These are phyloP conservation scores for Pulicaria dysenterica DNA, from an alignment of 129 eudicot species.

Conservation along the genomic window DNA sequence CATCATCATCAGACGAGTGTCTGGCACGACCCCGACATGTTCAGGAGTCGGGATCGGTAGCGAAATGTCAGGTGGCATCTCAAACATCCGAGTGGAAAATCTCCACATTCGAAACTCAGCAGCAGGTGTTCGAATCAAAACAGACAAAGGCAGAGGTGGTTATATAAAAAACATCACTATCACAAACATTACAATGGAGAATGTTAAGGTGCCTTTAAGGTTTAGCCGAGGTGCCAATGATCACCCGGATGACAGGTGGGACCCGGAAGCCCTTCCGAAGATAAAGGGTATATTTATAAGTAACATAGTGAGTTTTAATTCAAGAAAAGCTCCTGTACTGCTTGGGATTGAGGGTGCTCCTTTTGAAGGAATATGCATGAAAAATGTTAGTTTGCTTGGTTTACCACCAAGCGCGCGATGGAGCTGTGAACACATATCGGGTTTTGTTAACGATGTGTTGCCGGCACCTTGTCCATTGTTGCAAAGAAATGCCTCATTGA, in stretches of 20 bases:
- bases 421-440: constrained; percentile 78
- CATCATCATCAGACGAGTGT: constrained; percentile 76
- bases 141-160: constrained; percentile 96
- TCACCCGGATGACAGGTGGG: constrained; percentile 86
- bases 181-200: constrained; percentile 66
- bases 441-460: constrained; percentile 57
- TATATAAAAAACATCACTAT: constrained; percentile 74
- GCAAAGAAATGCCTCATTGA: constrained; percentile 49
- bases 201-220: constrained; percentile 86
- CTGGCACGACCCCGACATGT: constrained; percentile 97
- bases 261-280: constrained; percentile 74
- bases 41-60: constrained; percentile 98
- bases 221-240: constrained; percentile 92
- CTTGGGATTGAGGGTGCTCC: constrained; percentile 81
- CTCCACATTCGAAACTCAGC: constrained; percentile 77
- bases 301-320: constrained; percentile 61
- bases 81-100: constrained; percentile 65
- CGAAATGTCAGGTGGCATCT: constrained; percentile 96
- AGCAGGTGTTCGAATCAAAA: constrained; percentile 86
- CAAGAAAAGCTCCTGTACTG: constrained; percentile 71
- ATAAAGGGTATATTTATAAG: constrained; percentile 65
- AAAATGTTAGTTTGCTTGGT: constrained; percentile 65
- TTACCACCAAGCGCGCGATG: constrained; percentile 55
- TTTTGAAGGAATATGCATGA: constrained; percentile 79
- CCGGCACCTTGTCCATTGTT: constrained; percentile 74